Conservation (phyloP, 2,329 filamentous ascomycete species). For the Aspergillus persii region DNA sequence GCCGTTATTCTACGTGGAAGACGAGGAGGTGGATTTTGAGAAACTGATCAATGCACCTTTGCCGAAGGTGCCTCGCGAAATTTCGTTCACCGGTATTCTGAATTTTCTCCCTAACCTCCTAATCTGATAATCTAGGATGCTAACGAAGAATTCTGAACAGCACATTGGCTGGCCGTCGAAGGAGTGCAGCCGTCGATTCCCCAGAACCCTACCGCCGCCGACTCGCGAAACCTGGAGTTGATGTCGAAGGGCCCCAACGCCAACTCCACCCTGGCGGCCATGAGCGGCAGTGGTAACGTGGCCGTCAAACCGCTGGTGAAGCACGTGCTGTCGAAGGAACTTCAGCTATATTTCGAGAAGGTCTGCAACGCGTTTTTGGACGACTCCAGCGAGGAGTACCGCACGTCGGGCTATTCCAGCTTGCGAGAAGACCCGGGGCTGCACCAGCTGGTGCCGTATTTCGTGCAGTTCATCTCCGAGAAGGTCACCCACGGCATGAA, state of each 20-base stretch:
- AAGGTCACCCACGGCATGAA: slow-evolving; percentile 93
- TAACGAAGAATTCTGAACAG: slow-evolving; percentile 45
- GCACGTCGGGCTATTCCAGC: slow-evolving; percentile 79
- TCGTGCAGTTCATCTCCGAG: slow-evolving; percentile 91
- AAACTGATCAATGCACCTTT: slow-evolving; percentile 96
- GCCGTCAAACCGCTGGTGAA: slow-evolving; percentile 88
- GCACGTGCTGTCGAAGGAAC: slow-evolving; percentile 91
- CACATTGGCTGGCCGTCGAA: slow-evolving; percentile 96
- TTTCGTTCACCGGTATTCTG: slow-evolving; percentile 77
- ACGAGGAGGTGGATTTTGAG: slow-evolving; percentile 98
- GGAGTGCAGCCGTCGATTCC: slow-evolving; percentile 95
- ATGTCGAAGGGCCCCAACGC: slow-evolving; percentile 86
- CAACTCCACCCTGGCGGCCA: slow-evolving; percentile 78
- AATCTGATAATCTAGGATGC: background rate
- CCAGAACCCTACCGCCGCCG: slow-evolving; percentile 86
- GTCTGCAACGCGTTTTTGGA: slow-evolving; percentile 86
- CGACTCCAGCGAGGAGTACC: slow-evolving; percentile 80
- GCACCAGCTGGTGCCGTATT: slow-evolving; percentile 94
- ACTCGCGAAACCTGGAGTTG: slow-evolving; percentile 79
- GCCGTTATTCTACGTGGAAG: slow-evolving; percentile 93
- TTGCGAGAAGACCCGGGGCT: slow-evolving; percentile 86
- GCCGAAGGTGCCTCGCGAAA: slow-evolving; percentile 90
- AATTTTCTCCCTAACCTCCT: background rate
- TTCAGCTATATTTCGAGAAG: slow-evolving; percentile 96
- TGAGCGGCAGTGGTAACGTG: slow-evolving; percentile 79